These are phyloP conservation scores for Metschnikowia cerradonensis DNA, from an alignment of 805 yeast species.

Conservation along the genomic window DNA sequence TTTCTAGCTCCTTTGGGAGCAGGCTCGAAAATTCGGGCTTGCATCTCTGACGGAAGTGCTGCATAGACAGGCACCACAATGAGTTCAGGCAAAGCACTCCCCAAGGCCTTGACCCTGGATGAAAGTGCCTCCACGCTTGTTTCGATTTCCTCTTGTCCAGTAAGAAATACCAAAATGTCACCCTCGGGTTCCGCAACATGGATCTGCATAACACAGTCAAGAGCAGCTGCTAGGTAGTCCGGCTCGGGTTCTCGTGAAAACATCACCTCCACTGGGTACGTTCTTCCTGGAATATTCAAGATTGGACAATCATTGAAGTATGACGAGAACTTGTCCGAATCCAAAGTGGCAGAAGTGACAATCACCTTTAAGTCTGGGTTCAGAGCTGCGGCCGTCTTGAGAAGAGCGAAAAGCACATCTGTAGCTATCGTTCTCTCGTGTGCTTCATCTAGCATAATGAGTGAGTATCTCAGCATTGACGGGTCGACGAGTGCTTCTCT, in stretches of 20 bases:
- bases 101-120: constrained; percentile 61
- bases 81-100: constrained; percentile 60
- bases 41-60: constrained; percentile 86
- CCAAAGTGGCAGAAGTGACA: constrained; percentile 91
- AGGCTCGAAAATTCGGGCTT: constrained; percentile 82
- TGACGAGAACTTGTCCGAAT: constrained; percentile 75
- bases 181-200: constrained; percentile 77
- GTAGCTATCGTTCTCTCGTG: constrained; percentile 95
- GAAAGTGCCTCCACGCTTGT: constrained; percentile 72
- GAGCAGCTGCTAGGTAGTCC: constrained; percentile 78
- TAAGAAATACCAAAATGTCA: constrained; percentile 75
- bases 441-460: constrained; percentile 93
- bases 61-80: constrained; percentile 86
- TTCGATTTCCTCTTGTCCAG: constrained; percentile 96
- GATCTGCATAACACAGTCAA: constrained; percentile 81
- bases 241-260: constrained; percentile 80
- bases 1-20: constrained; percentile 81
- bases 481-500: constrained; percentile 86
- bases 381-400: constrained; percentile 64
- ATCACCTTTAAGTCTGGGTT: constrained; percentile 75
- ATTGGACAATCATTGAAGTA: constrained; percentile 83
- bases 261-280: constrained; percentile 82
- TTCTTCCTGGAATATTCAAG: constrained; percentile 79
- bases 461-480: constrained; percentile 67
- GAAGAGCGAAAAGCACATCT: constrained; percentile 81